A percentile compares a stretch with the other conserved stretches of the same genome.
phyloP scores from a whole-genome alignment of 1,139 yeast species.

The Candida sanyaensis region DNA sequence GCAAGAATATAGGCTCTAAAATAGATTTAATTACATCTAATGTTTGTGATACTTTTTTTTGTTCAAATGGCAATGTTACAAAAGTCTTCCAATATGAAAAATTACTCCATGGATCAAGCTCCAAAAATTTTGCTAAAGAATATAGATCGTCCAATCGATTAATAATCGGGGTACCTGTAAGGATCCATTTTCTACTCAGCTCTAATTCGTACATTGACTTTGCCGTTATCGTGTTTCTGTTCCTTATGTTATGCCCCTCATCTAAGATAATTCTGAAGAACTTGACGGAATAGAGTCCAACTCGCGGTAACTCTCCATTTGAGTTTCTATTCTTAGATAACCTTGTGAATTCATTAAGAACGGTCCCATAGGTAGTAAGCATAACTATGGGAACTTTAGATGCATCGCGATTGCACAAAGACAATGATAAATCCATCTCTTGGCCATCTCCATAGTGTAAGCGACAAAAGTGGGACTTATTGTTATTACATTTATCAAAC shows the following conservation, averaged over 20 bases:
- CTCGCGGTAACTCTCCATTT: conserved; percentile 32
- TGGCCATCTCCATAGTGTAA: conserved; percentile 76
- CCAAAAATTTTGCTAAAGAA: conserved; percentile 72
- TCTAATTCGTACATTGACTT: conserved; percentile 70
- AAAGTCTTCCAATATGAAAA: conserved; percentile 89
- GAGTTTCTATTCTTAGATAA: conserved; percentile 31
- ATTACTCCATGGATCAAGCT: conserved; percentile 87
- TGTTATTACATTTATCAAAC: conserved; percentile 58
- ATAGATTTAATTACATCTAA: conserved; percentile 83
- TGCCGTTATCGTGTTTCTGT: conserved; percentile 77
- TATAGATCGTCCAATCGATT: conserved; percentile 86
- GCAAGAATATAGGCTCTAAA: conserved; percentile 75
- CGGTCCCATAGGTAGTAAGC: conserved; percentile 86
- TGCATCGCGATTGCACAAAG: conserved; percentile 37
- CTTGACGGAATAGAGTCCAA: conserved; percentile 70
- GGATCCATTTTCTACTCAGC: conserved; percentile 75
- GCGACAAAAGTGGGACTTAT: conserved; percentile 43
- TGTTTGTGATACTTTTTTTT: conserved; percentile 67
- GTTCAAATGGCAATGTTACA: conserved; percentile 81
- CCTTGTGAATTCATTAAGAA: conserved; percentile 68
- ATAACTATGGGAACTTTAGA: conserved; percentile 66
- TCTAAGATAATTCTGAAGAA: conserved; percentile 83
- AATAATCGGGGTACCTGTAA: conserved; percentile 94
- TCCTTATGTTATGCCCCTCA: conserved; percentile 91
- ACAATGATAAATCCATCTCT: conserved; percentile 44